Evolutionary conservation across 768 basidiomycete genomes (phyloP).

Genomic region (Termitomyces sp.): DNA sequence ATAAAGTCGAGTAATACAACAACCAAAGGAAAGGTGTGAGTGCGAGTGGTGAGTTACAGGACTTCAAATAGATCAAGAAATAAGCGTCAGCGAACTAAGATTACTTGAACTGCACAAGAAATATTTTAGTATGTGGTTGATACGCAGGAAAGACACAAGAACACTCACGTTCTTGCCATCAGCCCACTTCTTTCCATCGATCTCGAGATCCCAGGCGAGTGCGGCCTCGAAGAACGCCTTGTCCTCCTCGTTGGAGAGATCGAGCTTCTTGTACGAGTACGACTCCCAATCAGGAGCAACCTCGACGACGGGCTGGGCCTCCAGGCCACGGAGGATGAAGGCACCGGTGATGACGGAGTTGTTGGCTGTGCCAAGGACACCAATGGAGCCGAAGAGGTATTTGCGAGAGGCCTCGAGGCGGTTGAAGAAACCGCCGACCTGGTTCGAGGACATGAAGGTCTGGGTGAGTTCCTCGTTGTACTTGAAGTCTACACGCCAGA

Average conservation of each 20-base stretch:
- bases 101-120: slow-evolving; percentile 27
- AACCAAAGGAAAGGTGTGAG: neutral
- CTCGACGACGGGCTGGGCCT: slow-evolving; percentile 61
- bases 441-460: slow-evolving; percentile 93
- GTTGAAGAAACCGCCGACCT: slow-evolving; percentile 94
- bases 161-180: slow-evolving; percentile 84
- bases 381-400: slow-evolving; percentile 90
- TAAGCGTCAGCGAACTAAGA: neutral
- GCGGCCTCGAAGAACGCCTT: slow-evolving; percentile 91
- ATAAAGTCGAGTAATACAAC: slow-evolving; percentile 3
- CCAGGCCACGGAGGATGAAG: slow-evolving; percentile 79
- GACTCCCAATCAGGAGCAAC: slow-evolving; percentile 91
- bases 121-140: slow-evolving; percentile 5
- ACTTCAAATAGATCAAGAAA: neutral
- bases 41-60: slow-evolving; percentile 1
- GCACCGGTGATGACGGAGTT: slow-evolving; percentile 78
- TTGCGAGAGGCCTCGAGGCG: slow-evolving; percentile 96
- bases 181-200: slow-evolving; percentile 86
- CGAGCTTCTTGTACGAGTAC: slow-evolving; percentile 74
- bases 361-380: slow-evolving; percentile 80
- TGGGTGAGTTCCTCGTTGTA: slow-evolving; percentile 92
- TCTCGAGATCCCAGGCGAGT: slow-evolving; percentile 88
- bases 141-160: neutral
- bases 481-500: slow-evolving; percentile 94
- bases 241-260: slow-evolving; percentile 65